phyloP scores from a whole-genome alignment of 2,329 filamentous ascomycete genomes.

The Monosporascus cannonballus region DNA sequence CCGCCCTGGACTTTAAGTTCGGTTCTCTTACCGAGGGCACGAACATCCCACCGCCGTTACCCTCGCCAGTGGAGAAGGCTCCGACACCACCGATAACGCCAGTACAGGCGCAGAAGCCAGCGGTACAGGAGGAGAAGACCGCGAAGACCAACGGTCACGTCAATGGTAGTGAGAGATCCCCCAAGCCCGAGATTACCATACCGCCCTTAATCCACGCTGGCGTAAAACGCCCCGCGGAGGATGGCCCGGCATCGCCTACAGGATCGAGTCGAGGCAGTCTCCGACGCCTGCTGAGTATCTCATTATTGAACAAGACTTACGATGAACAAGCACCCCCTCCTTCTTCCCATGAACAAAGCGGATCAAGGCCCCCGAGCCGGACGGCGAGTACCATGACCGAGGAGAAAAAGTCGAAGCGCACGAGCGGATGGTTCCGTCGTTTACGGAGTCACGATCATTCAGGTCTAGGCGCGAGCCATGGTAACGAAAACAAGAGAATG shows the following conservation, averaged over 20 bases:
- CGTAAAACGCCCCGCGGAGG: constrained; percentile 44
- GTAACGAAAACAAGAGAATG: constrained; percentile 30
- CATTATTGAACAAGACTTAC: constrained; percentile 47
- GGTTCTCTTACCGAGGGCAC: constrained; percentile 55
- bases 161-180: constrained; percentile 38
- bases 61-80: constrained; percentile 45
- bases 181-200: constrained; percentile 22
- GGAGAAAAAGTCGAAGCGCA: constrained; percentile 48
- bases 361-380: constrained; percentile 43
- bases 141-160: constrained; percentile 20
- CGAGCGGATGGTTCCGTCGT: constrained; percentile 54
- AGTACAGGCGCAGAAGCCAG: constrained; percentile 10
- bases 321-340: constrained; percentile 34
- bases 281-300: constrained; percentile 51
- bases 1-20: constrained; percentile 52
- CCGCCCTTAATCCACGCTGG: constrained; percentile 25
- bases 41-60: constrained; percentile 51
- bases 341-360: constrained; percentile 20
- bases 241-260: constrained; percentile 46
- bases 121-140: constrained; percentile 13
- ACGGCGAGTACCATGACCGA: constrained; percentile 42
- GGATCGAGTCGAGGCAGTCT: constrained; percentile 49
- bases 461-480: constrained; percentile 13
- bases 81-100: constrained; percentile 36
- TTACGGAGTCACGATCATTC: constrained; percentile 33